A percentile compares a stretch with the other conserved stretches of the same genome.
Conservation (phyloP, 805 yeast species). For the Yamadazyma olivae region DNA sequence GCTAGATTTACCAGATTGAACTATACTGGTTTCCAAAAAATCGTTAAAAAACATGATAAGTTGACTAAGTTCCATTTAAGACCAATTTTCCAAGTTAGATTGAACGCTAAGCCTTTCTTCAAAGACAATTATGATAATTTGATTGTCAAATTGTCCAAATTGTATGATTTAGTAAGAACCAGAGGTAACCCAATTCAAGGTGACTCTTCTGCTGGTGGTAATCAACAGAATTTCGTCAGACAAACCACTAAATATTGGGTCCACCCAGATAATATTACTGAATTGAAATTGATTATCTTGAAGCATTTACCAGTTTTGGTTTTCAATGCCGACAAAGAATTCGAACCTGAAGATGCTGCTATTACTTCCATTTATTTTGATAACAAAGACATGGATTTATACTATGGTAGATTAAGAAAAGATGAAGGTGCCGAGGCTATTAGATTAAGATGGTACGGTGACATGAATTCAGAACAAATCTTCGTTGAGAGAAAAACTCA, state of each 20-base stretch:
- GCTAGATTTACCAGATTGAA: conserved; percentile 91
- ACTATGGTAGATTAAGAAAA: conserved; percentile 90
- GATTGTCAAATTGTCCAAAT: conserved; percentile 83
- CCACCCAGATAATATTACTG: conserved; percentile 97
- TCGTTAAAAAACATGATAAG: conserved; percentile 95
- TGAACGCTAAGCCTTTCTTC: conserved; percentile 92
- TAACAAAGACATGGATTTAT: conserved; percentile 82
- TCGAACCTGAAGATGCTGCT: conserved; percentile 91
- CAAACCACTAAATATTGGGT: conserved; percentile 99
- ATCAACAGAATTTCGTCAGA: conserved; percentile 96
- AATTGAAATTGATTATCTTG: conserved; percentile 84
- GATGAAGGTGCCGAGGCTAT: conserved; percentile 99
- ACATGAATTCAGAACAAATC: conserved; percentile 87
- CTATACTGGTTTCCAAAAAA: conserved; percentile 96
- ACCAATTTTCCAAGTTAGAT: conserved; percentile 90
- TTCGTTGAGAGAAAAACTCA: conserved; percentile 98
- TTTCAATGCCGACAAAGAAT: conserved; percentile 94
- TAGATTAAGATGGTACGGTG: conserved; percentile 98
- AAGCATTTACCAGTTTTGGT: conserved; percentile 97
- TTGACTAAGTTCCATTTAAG: conserved; percentile 67
- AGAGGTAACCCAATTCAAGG: conserved; percentile 94
- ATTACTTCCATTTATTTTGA: conserved; percentile 97
- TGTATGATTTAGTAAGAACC: conserved; percentile 91
- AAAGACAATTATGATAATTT: conserved; percentile 89
- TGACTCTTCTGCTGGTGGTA: conserved; percentile 97